These are phyloP conservation scores for Pyrus hybrid DNA, from an alignment of 331 rosid genomes.

Conservation along the genomic window DNA sequence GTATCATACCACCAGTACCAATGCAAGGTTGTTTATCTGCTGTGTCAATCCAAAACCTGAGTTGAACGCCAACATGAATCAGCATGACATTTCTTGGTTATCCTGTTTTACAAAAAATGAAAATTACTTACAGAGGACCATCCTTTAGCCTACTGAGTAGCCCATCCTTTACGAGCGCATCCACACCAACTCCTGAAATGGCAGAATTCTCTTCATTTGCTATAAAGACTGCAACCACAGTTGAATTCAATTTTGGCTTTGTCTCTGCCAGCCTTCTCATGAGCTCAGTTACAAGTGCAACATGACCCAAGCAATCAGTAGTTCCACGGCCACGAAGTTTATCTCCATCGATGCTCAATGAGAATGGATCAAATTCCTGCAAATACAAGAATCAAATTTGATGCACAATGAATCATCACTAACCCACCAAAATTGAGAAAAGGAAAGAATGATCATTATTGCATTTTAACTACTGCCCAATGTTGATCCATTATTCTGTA, in stretches of 20 bases:
- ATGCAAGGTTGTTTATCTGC: slow-evolving; percentile 93
- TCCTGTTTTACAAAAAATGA: neutral
- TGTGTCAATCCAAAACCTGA: slow-evolving; percentile 88
- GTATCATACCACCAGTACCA: no score
- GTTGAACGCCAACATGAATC: slow-evolving; percentile 2
- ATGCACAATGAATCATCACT: neutral
- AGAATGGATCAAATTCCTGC: slow-evolving; percentile 89
- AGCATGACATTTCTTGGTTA: neutral
- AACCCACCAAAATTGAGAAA: neutral
- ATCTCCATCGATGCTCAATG: slow-evolving; percentile 78
- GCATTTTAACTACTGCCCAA: neutral
- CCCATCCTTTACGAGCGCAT: slow-evolving; percentile 75
- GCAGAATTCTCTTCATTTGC: no score
- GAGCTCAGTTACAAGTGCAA: no score
- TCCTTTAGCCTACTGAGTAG: slow-evolving; percentile 58
- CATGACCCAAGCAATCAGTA: no score
- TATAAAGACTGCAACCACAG: no score
- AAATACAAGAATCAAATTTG: neutral
- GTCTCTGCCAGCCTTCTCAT: no score
- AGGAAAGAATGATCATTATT: neutral
- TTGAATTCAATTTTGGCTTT: no score
- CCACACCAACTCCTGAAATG: no score
- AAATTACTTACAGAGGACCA: slow-evolving; percentile 73
- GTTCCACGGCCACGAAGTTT: slow-evolving; percentile 90
- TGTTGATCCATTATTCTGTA: neutral